Conservation (phyloP, 768 basidiomycete genomes). For the Trametes villosa region DNA sequence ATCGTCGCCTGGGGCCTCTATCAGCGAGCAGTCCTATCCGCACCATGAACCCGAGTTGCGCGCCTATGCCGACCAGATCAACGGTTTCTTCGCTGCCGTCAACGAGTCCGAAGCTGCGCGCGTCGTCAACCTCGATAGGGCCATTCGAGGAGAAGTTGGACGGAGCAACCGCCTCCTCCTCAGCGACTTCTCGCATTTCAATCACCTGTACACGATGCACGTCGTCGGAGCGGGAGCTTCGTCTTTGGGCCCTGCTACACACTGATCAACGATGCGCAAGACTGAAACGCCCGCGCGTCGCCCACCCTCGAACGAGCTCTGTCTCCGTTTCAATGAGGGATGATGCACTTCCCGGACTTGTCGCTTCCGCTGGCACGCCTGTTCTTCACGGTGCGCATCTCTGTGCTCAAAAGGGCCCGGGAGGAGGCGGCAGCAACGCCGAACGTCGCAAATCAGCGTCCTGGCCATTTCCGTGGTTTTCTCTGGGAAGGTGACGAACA, state of each 20-base stretch:
- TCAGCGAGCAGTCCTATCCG: too few relatives aligned
- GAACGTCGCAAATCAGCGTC: background rate
- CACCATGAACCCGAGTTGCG: too few relatives aligned
- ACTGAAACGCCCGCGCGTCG: background rate
- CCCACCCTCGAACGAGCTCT: background rate
- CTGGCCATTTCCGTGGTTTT: slow-evolving; percentile 15
- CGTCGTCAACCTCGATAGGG: slow-evolving; percentile 40
- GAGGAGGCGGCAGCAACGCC: background rate
- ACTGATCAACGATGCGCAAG: too few relatives aligned
- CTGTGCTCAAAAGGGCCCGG: background rate
- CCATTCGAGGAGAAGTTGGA: slow-evolving; percentile 32
- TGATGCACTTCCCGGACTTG: too few relatives aligned
- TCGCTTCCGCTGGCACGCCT: background rate
- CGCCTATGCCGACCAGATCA: slow-evolving; percentile 33
- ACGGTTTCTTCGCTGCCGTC: slow-evolving; percentile 27
- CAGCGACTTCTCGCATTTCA: slow-evolving; percentile 27
- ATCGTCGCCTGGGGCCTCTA: too few relatives aligned
- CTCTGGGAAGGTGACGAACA: slow-evolving; percentile 21
- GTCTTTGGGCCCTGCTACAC: background rate
- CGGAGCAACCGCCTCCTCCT: slow-evolving; percentile 24
- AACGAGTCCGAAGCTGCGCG: slow-evolving; percentile 9
- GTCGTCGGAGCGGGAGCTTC: background rate
- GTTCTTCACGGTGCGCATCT: background rate
- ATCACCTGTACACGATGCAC: slow-evolving; percentile 8
- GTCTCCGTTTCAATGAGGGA: background rate